phyloP scores from a whole-genome alignment of 164 flowering plant genomes.

The Platanus orientalis region DNA sequence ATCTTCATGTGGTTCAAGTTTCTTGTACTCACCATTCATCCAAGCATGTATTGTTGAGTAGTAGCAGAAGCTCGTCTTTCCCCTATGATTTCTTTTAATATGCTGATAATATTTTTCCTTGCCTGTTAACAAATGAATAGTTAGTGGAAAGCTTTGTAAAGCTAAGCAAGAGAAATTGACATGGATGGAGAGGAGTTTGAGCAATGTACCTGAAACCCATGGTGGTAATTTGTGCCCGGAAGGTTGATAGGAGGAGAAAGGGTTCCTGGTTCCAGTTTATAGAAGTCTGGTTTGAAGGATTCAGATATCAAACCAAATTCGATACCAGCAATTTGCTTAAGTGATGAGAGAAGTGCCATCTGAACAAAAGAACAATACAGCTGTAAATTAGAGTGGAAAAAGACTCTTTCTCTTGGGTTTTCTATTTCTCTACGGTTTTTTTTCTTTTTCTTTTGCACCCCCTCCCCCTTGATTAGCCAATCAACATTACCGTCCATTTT shows the following conservation, averaged over 20 bases:
- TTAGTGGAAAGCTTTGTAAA: neutral
- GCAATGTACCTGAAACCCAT: slow-evolving; percentile 60
- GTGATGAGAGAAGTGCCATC: slow-evolving; percentile 87
- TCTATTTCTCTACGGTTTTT: too few relatives aligned
- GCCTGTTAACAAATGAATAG: slow-evolving; percentile 33
- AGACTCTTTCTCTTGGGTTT: neutral
- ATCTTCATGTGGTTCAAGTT: neutral
- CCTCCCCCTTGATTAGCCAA: too few relatives aligned
- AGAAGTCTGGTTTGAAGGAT: slow-evolving; percentile 72
- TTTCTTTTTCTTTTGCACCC: too few relatives aligned
- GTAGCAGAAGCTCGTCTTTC: slow-evolving; percentile 46
- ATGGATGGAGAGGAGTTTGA: slow-evolving; percentile 4
- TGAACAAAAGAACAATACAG: slow-evolving; percentile 22
- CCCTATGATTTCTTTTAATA: slow-evolving; percentile 35
- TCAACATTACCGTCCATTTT: too few relatives aligned
- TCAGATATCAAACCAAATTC: slow-evolving; percentile 41
- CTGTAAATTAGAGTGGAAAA: neutral
- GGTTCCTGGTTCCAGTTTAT: slow-evolving; percentile 78
- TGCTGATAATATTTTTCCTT: slow-evolving; percentile 38
- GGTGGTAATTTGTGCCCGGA: slow-evolving; percentile 78
- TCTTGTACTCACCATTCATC: slow-evolving; percentile 37
- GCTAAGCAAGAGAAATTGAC: neutral
- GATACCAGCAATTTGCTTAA: slow-evolving; percentile 67
- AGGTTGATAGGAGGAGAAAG: slow-evolving; percentile 86
- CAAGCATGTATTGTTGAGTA: slow-evolving; percentile 50